These are phyloP conservation scores for Kodamaea fungicola DNA, from an alignment of 1,139 yeast species.

Conservation along the genomic window DNA sequence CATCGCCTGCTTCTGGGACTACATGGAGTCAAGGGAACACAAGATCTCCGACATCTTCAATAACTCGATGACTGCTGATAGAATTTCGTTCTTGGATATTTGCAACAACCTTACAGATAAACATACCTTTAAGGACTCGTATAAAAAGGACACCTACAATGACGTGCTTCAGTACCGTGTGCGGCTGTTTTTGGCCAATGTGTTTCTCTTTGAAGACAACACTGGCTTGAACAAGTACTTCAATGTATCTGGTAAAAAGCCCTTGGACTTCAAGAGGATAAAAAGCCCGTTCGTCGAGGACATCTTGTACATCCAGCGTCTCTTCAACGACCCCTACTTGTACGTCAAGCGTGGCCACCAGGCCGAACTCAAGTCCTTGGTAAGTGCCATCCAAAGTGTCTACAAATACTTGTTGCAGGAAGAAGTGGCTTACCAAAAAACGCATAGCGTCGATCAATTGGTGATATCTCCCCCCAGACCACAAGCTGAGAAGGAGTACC, in stretches of 20 bases:
- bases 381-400: slow-evolving; percentile 25
- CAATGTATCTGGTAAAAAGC: slow-evolving; percentile 24
- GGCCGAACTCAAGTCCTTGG: slow-evolving; percentile 19
- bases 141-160: slow-evolving; percentile 38
- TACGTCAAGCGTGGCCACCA: slow-evolving; percentile 24
- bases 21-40: slow-evolving; percentile 30
- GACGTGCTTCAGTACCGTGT: slow-evolving; percentile 38
- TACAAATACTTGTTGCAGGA: slow-evolving; percentile 28
- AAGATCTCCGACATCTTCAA: slow-evolving; percentile 26
- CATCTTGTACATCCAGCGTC: slow-evolving; percentile 26
- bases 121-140: slow-evolving; percentile 24
- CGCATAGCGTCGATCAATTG: slow-evolving; percentile 18
- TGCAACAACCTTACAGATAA: slow-evolving; percentile 39
- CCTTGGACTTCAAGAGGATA: slow-evolving; percentile 20
- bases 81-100: slow-evolving; percentile 38
- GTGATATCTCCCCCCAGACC: slow-evolving; percentile 14
- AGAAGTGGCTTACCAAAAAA: slow-evolving; percentile 21
- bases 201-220: slow-evolving; percentile 41
- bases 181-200: slow-evolving; percentile 29
- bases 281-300: slow-evolving; percentile 32
- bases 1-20: slow-evolving; percentile 33
- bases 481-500: slow-evolving; percentile 15
- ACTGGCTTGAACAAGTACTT: slow-evolving; percentile 47
- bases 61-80: slow-evolving; percentile 27
- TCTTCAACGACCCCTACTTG: slow-evolving; percentile 37